Percentiles rank a stretch among this genome's conserved stretches.
Conservation (phyloP, 257 asterid genomes). For the Solanum sparsipilum region DNA sequence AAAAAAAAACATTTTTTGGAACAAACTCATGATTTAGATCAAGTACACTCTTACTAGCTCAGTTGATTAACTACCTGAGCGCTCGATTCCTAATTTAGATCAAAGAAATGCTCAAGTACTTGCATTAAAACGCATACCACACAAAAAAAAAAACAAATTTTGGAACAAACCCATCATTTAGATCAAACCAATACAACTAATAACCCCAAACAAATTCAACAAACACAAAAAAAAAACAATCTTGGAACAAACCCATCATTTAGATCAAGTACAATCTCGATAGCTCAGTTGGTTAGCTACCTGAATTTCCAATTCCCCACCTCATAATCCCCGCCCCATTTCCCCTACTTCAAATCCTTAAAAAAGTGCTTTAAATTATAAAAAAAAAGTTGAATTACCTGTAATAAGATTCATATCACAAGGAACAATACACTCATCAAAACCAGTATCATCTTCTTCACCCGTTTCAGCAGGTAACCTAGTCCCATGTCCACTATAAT, state of each 20-base stretch:
- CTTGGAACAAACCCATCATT: neutral
- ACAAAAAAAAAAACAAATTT: neutral
- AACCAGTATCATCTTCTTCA: constrained; percentile 95
- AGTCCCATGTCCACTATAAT: constrained; percentile 97
- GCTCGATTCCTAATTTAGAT: neutral
- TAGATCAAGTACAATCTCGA: neutral
- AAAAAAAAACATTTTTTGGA: neutral
- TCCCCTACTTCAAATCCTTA: neutral
- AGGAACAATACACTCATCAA: constrained; percentile 93
- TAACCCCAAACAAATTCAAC: neutral
- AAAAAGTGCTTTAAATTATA: neutral
- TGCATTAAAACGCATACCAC: neutral
- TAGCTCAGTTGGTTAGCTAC: neutral
- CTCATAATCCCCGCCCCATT: neutral
- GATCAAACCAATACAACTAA: neutral
- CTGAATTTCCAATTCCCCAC: neutral
- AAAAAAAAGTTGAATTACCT: constrained; percentile 17
- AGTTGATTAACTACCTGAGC: neutral
- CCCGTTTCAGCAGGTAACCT: constrained; percentile 98
- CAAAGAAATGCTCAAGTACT: neutral
- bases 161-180: neutral
- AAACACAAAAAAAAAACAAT: neutral
- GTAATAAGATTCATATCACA: constrained; percentile 88
- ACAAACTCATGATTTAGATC: neutral
- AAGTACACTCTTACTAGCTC: neutral